A percentile compares a stretch with the other conserved stretches of the same genome.
Conservation (phyloP, 805 yeast genomes). For the Candida nanaspora region DNA sequence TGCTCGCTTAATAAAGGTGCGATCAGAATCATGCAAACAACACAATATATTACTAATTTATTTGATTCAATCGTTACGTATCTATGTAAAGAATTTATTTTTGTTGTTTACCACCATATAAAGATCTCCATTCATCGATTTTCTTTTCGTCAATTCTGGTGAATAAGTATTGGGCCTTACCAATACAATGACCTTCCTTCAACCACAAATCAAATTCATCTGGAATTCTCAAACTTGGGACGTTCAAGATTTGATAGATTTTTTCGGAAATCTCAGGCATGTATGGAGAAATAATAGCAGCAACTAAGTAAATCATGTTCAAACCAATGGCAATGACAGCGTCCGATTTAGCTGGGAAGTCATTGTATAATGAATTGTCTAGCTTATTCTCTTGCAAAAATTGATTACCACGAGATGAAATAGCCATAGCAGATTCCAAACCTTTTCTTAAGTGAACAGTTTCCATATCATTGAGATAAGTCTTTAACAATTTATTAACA, state of each 20-base stretch:
- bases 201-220: constrained; percentile 66
- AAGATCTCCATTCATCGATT: constrained; percentile 77
- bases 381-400: constrained; percentile 94
- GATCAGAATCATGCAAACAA: too few species aligned
- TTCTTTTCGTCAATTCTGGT: constrained; percentile 85
- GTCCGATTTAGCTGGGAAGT: constrained; percentile 73
- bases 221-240: constrained; percentile 71
- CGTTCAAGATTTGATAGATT: constrained; percentile 75
- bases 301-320: constrained; percentile 80
- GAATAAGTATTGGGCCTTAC: constrained; percentile 87
- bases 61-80: too few species aligned
- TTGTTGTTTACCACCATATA: constrained; percentile 75
- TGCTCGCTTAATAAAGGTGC: too few species aligned
- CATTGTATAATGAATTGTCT: constrained; percentile 76
- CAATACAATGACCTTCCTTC: constrained; percentile 77
- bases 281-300: constrained; percentile 77
- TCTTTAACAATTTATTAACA: constrained; percentile 50
- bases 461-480: constrained; percentile 70
- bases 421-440: constrained; percentile 82
- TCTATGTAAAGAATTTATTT: constrained; percentile 1
- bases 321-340: constrained; percentile 90
- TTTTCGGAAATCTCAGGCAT: constrained; percentile 77
- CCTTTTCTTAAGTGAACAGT: constrained; percentile 79
- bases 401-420: constrained; percentile 88
- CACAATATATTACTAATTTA: too few species aligned